Evolutionary conservation across 768 basidiomycete genomes (phyloP), one percentile per base, ranked within the genome.

Genomic region (Lactarius hengduanensis): DNA sequence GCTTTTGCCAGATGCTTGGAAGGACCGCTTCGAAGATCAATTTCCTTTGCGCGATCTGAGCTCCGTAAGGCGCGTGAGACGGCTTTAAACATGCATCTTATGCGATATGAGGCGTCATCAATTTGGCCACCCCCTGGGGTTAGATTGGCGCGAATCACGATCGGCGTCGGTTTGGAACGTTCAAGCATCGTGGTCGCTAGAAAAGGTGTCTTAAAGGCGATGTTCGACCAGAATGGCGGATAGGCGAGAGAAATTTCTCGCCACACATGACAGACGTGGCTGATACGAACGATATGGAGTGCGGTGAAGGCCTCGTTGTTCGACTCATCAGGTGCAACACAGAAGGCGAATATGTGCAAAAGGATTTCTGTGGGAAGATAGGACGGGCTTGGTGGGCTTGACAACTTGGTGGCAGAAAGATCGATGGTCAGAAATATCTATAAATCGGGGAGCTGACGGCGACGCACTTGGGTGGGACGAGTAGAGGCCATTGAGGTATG

Each of bases 121-220:
- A 57, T 36, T 50, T 65, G 57, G 5, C 54, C 63, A 40, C 54
- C 34, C 1, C 63, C 67, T 32, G 63, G 68, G 1, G 67, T 65
- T 20, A 66, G 40, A 62, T 69, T 64, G 13, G 64, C 68, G 16
- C 67, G 70, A 58, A 70, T 63, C 20, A 58, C 38, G 56, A 70
- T 65, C 32, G 60, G 56, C 6, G 57, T 47, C 9, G 58, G 63
- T 59, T 69, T 65, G 55, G 70, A 70, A 26, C 70, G 70, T 6
- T 69, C 68, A n/a, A 70, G 61, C 70, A 70, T 70, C 5, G 68
- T 62, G n/a, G 63, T 65, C 32, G 70, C 62, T n/a, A 70, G 55
- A 40, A 41, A 61, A n/a, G 67, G 64, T 9, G 67, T 62, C 41
- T 61, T 61, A 32, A 69, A 70, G 38, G 70, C 63, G 15, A 70